Percentiles rank a stretch among this genome's conserved stretches.
phyloP scores from a whole-genome alignment of 2,329 filamentous ascomycete species.

The Sclerotiophoma versabilis region DNA sequence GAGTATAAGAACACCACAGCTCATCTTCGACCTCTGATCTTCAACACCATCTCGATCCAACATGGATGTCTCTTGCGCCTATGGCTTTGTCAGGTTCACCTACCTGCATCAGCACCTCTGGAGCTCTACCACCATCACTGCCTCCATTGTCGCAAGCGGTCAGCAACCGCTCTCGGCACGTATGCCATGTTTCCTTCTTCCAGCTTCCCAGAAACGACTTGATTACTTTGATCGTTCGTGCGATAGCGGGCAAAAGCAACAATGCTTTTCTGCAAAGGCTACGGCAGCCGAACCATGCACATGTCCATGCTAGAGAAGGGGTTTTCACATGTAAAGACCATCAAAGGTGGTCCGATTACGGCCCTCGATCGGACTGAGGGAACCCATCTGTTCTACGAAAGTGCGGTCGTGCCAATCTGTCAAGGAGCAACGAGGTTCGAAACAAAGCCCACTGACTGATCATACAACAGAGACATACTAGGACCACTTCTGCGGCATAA shows the following conservation, averaged over 20 bases:
- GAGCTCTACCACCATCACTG: constrained; percentile 78
- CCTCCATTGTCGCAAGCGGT: constrained; percentile 69
- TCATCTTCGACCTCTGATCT: background rate
- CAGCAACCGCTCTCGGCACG: constrained; percentile 70
- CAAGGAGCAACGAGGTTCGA: constrained; percentile 66
- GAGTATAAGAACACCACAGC: background rate
- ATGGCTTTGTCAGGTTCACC: constrained; percentile 67
- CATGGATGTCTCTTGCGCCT: constrained; percentile 63
- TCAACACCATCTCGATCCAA: background rate
- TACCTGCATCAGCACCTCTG: constrained; percentile 65
- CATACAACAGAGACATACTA: background rate
- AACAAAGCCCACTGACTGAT: constrained; percentile 55
- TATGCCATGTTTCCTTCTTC: constrained; percentile 76
- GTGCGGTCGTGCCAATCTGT: constrained; percentile 72
- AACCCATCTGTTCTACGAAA: constrained; percentile 73
- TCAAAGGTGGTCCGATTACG: constrained; percentile 72
- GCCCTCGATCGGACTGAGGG: constrained; percentile 54
- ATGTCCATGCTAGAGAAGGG: constrained; percentile 55
- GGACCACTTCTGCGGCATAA: background rate
- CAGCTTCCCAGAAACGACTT: constrained; percentile 56
- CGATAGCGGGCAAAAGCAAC: constrained; percentile 32
- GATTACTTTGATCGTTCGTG: constrained; percentile 28
- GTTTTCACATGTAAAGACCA: constrained; percentile 55
- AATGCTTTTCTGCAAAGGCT: constrained; percentile 56
- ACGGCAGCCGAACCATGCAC: constrained; percentile 71